Evolutionary conservation across 306 rosid genomes (phyloP).

Genomic region (Quercus suber): DNA sequence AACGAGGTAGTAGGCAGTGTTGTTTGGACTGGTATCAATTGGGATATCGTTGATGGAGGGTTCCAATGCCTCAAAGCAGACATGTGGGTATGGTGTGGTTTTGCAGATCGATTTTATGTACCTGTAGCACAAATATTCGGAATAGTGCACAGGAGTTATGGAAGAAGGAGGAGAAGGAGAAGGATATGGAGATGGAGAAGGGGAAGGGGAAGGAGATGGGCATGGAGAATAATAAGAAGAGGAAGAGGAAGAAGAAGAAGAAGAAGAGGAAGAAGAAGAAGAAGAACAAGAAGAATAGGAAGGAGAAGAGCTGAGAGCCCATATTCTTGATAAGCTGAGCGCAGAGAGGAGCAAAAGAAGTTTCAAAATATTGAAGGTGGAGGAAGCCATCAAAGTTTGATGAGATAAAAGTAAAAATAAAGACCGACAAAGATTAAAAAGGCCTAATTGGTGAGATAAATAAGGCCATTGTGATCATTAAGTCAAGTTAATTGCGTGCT

Average conservation of each 20-base stretch:
- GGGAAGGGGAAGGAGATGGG: conserved; percentile 27
- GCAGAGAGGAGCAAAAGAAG: conserved; percentile 36
- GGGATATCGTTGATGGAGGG: conserved; percentile 42
- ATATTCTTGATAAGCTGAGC: conserved; percentile 17
- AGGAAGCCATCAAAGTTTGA: conserved; percentile 44
- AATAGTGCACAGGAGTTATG: conserved; percentile 16
- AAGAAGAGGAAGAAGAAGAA: conserved; percentile 21
- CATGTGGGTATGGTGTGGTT: conserved; percentile 52
- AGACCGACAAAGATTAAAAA: background rate
- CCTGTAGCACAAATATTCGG: conserved; percentile 32
- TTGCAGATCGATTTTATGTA: conserved; percentile 54
- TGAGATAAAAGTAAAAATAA: background rate
- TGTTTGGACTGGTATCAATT: conserved; percentile 53
- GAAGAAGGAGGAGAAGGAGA: conserved; percentile 17
- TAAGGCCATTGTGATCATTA: background rate
- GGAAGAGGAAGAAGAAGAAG: conserved; percentile 25
- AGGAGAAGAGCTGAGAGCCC: background rate
- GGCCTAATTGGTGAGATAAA: background rate
- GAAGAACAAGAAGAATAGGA: too few relatives aligned
- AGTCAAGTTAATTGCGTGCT: too few relatives aligned
- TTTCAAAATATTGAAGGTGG: conserved; percentile 7
- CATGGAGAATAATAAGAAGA: background rate
- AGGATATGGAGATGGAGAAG: conserved; percentile 38
- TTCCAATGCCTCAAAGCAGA: conserved; percentile 54
- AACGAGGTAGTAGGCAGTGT: conserved; percentile 42